These are phyloP conservation scores for Clavariopsis aquatica DNA, from an alignment of 495 filamentous ascomycete species.

Conservation along the genomic window DNA sequence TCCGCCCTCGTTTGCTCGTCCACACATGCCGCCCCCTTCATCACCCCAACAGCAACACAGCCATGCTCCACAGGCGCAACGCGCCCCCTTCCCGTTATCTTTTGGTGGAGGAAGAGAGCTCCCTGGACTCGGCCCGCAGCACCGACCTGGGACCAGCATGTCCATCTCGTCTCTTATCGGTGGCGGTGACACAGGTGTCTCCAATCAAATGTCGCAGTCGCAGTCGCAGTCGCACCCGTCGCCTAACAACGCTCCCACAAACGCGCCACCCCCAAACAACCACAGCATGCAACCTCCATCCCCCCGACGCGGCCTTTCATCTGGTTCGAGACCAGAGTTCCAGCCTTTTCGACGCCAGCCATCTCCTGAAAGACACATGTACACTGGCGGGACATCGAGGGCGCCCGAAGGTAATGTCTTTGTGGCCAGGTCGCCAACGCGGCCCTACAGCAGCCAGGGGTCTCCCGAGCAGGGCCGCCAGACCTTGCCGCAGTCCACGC, in stretches of 20 bases:
- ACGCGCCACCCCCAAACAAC: conserved; percentile 22
- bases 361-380: conserved; percentile 36
- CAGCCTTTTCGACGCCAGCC: conserved; percentile 29
- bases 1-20: conserved; percentile 52
- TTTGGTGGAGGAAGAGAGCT: conserved; percentile 56
- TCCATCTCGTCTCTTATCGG: conserved; percentile 92
- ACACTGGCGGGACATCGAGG: conserved; percentile 20
- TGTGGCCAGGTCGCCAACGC: conserved; percentile 30
- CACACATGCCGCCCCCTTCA: conserved; percentile 63
- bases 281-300: conserved; percentile 46
- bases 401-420: conserved; percentile 24
- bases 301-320: conserved; percentile 35
- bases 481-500: conserved; percentile 19
- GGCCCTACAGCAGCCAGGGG: conserved; percentile 29
- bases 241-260: conserved; percentile 20
- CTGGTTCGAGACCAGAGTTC: conserved; percentile 34
- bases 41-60: conserved; percentile 58
- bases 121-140: conserved; percentile 49
- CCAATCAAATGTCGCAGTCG: conserved; percentile 29
- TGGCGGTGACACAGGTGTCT: conserved; percentile 48
- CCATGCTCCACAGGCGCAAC: conserved; percentile 39
- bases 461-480: conserved; percentile 38
- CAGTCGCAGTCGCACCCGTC: conserved; percentile 38
- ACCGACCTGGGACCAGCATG: conserved; percentile 78
- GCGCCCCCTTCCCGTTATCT: conserved; percentile 46